These are phyloP conservation scores for Fraxinus paxiana DNA, from an alignment of 305 asterid genomes.

Conservation along the genomic window DNA sequence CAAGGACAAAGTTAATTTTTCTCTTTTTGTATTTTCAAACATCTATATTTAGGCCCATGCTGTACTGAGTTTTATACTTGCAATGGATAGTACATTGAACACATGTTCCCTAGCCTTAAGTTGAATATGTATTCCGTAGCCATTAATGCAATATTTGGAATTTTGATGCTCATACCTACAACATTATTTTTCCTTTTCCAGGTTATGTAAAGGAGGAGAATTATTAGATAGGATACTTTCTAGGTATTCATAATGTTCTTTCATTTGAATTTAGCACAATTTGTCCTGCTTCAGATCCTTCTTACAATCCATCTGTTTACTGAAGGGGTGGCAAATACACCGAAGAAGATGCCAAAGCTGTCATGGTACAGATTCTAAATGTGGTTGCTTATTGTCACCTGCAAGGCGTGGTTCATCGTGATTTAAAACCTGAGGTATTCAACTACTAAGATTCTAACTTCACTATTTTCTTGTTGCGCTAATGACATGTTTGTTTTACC, in stretches of 20 bases:
- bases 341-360: constrained; percentile 73
- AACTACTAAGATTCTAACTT: constrained; percentile 2
- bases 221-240: constrained; percentile 66
- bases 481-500: neutral
- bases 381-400: constrained; percentile 76
- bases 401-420: constrained; percentile 91
- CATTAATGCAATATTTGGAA: neutral
- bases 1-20: neutral
- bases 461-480: neutral
- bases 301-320: constrained; percentile 19
- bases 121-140: neutral
- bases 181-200: constrained; percentile 23
- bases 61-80: neutral
- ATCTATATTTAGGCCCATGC: neutral
- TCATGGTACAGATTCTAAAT: constrained; percentile 68
- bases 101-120: neutral
- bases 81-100: neutral
- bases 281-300: constrained; percentile 4
- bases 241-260: constrained; percentile 35
- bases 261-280: neutral
- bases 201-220: constrained; percentile 83
- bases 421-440: constrained; percentile 80
- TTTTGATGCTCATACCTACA: constrained; percentile 1
- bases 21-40: neutral
- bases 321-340: constrained; percentile 83